phyloP scores from a whole-genome alignment of 1,139 yeast genomes.

The Candida dubliniensis region DNA sequence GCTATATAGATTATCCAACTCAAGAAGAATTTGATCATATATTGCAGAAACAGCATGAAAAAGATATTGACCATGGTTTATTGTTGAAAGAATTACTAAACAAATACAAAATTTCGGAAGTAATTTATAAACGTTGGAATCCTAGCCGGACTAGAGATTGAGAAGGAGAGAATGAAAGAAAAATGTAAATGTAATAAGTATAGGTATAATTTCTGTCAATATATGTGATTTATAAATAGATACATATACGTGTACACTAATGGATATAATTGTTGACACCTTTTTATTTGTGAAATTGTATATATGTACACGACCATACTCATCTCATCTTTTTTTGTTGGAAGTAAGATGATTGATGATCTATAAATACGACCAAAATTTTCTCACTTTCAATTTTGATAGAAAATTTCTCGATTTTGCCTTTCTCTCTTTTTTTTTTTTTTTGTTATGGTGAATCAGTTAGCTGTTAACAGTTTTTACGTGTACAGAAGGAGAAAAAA shows the following conservation, averaged over 20 bases:
- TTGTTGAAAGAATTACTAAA: slow-evolving; percentile 35
- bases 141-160: slow-evolving; percentile 81
- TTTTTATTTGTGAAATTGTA: too few species aligned
- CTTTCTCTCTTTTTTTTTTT: not conserved
- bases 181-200: not conserved
- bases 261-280: too few species aligned
- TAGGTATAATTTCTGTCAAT: too few species aligned
- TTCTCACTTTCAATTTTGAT: not conserved
- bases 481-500: too few species aligned
- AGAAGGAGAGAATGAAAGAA: slow-evolving; percentile 5
- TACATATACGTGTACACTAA: not conserved
- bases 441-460: too few species aligned
- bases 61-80: slow-evolving; percentile 14
- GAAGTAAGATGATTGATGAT: too few species aligned
- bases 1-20: slow-evolving; percentile 59
- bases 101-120: slow-evolving; percentile 55
- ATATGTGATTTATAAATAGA: not conserved
- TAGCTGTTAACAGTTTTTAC: not conserved
- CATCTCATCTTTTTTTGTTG: too few species aligned
- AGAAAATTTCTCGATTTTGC: not conserved
- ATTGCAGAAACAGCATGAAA: slow-evolving; percentile 16
- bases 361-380: not conserved
- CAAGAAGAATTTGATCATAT: slow-evolving; percentile 29
- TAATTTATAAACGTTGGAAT: slow-evolving; percentile 76
- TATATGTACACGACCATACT: too few species aligned